These are phyloP conservation scores for Epichloe amarillans DNA, from an alignment of 2,329 filamentous ascomycete genomes.

Conservation along the genomic window DNA sequence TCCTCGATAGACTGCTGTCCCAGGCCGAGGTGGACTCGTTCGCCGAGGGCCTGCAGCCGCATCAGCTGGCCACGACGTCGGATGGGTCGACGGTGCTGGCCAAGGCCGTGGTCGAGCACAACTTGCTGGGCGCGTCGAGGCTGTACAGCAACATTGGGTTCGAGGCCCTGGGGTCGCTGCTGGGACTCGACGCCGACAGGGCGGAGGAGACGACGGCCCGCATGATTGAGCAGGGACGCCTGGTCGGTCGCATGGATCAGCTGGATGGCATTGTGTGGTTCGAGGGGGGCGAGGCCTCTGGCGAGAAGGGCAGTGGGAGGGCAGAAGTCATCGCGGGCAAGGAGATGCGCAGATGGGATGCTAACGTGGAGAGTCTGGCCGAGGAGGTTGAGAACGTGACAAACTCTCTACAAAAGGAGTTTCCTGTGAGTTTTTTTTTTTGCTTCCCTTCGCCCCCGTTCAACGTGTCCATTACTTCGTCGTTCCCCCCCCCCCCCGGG, in stretches of 20 bases:
- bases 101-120: conserved; percentile 92
- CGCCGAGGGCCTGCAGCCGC: conserved; percentile 63
- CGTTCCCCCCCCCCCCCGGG: too few relatives aligned
- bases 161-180: conserved; percentile 59
- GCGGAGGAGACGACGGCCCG: conserved; percentile 84
- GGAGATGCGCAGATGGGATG: conserved; percentile 77
- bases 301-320: conserved; percentile 53
- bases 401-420: conserved; percentile 65
- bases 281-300: conserved; percentile 57
- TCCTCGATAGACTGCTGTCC: conserved; percentile 72
- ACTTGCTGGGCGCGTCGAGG: conserved; percentile 72
- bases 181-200: conserved; percentile 66
- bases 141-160: conserved; percentile 68
- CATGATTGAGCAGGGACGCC: conserved; percentile 90
- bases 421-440: conserved; percentile 42
- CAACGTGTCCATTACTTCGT: too few relatives aligned
- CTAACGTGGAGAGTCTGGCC: conserved; percentile 71
- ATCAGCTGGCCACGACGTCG: conserved; percentile 79
- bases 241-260: conserved; percentile 86
- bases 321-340: conserved; percentile 50
- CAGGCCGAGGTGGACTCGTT: conserved; percentile 79
- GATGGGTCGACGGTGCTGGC: conserved; percentile 89
- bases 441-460: too few relatives aligned
- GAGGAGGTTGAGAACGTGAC: conserved; percentile 85
- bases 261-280: conserved; percentile 84